Conservation (phyloP, 164 flowering plant genomes). For the Piper longum region DNA sequence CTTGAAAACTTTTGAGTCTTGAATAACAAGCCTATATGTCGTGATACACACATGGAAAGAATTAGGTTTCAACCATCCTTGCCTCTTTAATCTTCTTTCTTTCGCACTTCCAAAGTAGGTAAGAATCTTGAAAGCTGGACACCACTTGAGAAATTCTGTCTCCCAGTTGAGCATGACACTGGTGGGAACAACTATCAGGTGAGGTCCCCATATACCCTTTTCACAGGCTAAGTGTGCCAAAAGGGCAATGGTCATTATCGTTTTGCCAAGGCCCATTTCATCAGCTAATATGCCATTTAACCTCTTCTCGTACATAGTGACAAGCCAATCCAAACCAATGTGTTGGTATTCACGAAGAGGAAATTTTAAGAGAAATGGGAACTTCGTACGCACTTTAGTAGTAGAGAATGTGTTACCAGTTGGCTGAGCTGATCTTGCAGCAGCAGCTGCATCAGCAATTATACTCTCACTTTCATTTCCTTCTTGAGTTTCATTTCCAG, state of each 20-base stretch:
- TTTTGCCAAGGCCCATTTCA: conserved; percentile 99
- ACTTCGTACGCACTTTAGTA: conserved; percentile 87
- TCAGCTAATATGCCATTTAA: conserved; percentile 97
- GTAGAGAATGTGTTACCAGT: conserved; percentile 96
- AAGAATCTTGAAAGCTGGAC: conserved; percentile 97
- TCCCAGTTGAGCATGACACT: conserved; percentile 99
- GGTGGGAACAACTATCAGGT: conserved; percentile 96
- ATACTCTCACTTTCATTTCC: conserved; percentile 48
- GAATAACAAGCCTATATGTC: conserved; percentile 91
- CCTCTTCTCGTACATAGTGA: conserved; percentile 95
- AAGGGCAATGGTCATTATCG: conserved; percentile 94
- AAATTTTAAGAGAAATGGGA: conserved; percentile 84
- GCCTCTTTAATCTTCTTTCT: conserved; percentile 85
- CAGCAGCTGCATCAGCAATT: conserved; percentile 99
- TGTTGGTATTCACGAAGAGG: conserved; percentile 98
- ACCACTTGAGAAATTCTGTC: conserved; percentile 98
- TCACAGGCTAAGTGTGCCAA: conserved; percentile 98
- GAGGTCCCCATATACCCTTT: conserved; percentile 99
- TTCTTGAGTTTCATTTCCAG: conserved; percentile 22
- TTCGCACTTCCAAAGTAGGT: conserved; percentile 98
- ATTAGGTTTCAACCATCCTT: conserved; percentile 97
- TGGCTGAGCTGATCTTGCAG: conserved; percentile 97
- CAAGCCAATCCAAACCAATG: conserved; percentile 99
- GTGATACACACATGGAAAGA: conserved; percentile 95
- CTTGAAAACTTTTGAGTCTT: conserved; percentile 91